Evolutionary conservation across 768 basidiomycete genomes (phyloP).

Genomic region (Boletus tomentosulus): DNA sequence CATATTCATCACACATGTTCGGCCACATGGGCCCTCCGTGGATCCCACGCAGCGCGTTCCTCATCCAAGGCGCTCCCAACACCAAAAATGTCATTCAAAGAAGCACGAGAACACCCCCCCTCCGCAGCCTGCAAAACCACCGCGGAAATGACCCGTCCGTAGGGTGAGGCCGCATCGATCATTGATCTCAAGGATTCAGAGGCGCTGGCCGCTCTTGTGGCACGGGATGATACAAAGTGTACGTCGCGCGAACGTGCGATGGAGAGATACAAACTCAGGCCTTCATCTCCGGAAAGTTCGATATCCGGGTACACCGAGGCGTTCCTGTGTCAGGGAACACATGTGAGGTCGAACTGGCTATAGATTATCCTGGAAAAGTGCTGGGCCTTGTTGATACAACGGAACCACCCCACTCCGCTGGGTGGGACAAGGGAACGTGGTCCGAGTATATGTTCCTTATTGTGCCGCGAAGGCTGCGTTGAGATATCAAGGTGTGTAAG

Average conservation of each 20-base stretch:
- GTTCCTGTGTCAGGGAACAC: constrained; percentile 21
- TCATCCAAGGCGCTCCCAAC: constrained; percentile 3
- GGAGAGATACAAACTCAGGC: constrained; percentile 12
- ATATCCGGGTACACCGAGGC: constrained; percentile 25
- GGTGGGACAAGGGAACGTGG: constrained; percentile 7
- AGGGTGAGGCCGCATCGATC: constrained; percentile 12
- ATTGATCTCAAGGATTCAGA: constrained; percentile 14
- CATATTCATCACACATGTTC: not conserved
- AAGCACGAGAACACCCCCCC: constrained; percentile 8
- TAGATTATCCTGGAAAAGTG: constrained; percentile 14
- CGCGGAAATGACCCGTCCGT: constrained; percentile 23
- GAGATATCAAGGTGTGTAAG: constrained; percentile 13
- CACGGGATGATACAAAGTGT: constrained; percentile 8
- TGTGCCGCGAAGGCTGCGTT: constrained; percentile 8
- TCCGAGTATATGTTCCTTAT: constrained; percentile 8
- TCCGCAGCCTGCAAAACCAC: constrained; percentile 4
- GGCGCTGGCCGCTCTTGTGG: constrained; percentile 11
- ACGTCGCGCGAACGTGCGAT: constrained; percentile 26
- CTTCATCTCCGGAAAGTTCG: constrained; percentile 28
- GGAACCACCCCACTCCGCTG: constrained; percentile 12
- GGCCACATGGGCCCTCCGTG: constrained; percentile 5
- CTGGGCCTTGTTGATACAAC: constrained; percentile 4
- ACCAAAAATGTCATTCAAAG: constrained; percentile 8
- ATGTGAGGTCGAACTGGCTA: constrained; percentile 23
- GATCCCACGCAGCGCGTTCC: constrained; percentile 2